These are phyloP conservation scores for Otatea glauca DNA, from an alignment of 176 grass and related monocot species.

Conservation along the genomic window DNA sequence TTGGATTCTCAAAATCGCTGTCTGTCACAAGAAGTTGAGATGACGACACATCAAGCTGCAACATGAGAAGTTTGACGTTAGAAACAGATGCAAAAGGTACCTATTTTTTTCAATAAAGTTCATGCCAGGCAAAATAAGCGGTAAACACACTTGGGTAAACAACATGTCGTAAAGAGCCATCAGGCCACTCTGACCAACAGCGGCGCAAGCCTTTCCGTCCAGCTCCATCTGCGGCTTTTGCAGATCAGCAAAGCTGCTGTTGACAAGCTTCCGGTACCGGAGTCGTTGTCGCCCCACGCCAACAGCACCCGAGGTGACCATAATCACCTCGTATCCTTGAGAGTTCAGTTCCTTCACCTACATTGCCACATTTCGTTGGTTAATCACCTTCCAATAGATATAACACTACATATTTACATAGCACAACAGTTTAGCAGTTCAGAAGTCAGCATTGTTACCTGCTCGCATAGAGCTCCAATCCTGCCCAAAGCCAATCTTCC, in stretches of 20 bases:
- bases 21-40: constrained; percentile 98
- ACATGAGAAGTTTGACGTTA: constrained; percentile 33
- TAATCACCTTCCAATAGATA: constrained; percentile 10
- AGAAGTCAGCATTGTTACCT: constrained; percentile 51
- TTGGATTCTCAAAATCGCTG: constrained; percentile 80
- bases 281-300: constrained; percentile 85
- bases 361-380: constrained; percentile 25
- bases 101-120: background rate
- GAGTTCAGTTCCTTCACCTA: constrained; percentile 87
- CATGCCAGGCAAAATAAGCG: constrained; percentile 36
- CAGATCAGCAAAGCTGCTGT: constrained; percentile 98
- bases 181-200: constrained; percentile 91
- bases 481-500: constrained; percentile 85
- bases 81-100: constrained; percentile 20
- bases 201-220: constrained; percentile 91
- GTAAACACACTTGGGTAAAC: constrained; percentile 81
- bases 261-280: constrained; percentile 77
- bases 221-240: constrained; percentile 89
- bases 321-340: constrained; percentile 82
- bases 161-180: constrained; percentile 94
- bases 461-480: constrained; percentile 82
- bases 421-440: background rate
- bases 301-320: constrained; percentile 95
- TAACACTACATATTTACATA: background rate
- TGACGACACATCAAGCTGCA: constrained; percentile 95